phyloP scores from a whole-genome alignment of 441 rosid species.

The Geranium incanum region DNA sequence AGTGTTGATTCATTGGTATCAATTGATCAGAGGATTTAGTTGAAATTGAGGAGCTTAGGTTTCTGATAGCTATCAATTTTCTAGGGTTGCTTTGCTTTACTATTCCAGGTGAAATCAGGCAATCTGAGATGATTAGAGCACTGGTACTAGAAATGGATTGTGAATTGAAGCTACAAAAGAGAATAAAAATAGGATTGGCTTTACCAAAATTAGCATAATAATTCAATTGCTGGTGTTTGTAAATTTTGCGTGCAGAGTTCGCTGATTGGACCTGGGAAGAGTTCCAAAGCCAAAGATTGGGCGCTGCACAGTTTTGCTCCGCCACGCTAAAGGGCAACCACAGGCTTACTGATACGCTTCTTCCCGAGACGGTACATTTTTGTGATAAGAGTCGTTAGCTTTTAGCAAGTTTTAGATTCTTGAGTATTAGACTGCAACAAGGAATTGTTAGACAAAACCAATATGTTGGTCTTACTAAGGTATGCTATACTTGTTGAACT shows the following conservation, averaged over 20 bases:
- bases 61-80: background rate
- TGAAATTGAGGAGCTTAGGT: background rate
- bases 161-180: background rate
- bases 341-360: constrained; percentile 49
- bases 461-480: background rate
- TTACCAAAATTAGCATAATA: background rate
- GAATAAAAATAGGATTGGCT: background rate
- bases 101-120: background rate
- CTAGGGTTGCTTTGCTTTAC: background rate
- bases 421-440: background rate
- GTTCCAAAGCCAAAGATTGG: constrained; percentile 67
- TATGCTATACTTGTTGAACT: background rate
- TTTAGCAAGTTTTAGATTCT: background rate
- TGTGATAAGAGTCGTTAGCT: background rate
- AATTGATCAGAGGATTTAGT: background rate
- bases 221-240: background rate
- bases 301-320: constrained; percentile 93
- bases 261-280: constrained; percentile 92
- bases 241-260: constrained; percentile 40
- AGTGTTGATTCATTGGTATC: background rate
- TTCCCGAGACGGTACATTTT: constrained; percentile 45
- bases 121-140: background rate
- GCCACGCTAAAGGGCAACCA: constrained; percentile 79
- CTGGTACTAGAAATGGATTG: background rate
- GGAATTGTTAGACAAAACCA: background rate